phyloP scores from a whole-genome alignment of 768 basidiomycete genomes.

The Pisolithus sp. region DNA sequence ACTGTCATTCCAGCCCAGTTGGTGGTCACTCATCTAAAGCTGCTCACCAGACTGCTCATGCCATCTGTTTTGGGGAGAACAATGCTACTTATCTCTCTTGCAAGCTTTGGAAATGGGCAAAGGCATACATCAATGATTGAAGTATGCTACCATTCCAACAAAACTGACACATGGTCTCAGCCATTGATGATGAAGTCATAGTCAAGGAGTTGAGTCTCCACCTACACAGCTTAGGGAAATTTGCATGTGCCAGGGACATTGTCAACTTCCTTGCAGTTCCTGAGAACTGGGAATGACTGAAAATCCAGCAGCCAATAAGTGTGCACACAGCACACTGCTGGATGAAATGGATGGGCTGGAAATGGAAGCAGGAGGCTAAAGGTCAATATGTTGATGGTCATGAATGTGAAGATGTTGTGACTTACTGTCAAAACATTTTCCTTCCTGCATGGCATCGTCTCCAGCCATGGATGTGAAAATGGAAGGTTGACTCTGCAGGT shows the following conservation, averaged over 20 bases:
- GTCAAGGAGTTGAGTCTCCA: not conserved
- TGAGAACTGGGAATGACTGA: conserved; percentile 7
- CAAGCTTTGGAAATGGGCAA: too few relatives aligned
- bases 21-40: too few relatives aligned
- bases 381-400: conserved; percentile 30
- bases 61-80: too few relatives aligned
- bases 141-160: not conserved
- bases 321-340: conserved; percentile 19
- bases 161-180: not conserved
- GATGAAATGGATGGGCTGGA: conserved; percentile 5
- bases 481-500: not conserved
- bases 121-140: not conserved
- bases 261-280: conserved; percentile 8
- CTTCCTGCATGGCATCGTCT: conserved; percentile 11
- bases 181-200: not conserved
- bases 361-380: conserved; percentile 12
- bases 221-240: conserved; percentile 13
- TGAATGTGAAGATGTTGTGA: conserved; percentile 25
- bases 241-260: conserved; percentile 17
- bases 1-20: too few relatives aligned
- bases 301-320: conserved; percentile 12
- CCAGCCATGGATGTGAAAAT: not conserved
- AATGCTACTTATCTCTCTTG: too few relatives aligned
- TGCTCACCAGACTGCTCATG: too few relatives aligned
- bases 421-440: conserved; percentile 19